These are phyloP conservation scores for Vigna hirtella DNA, from an alignment of 306 rosid genomes.

Conservation along the genomic window DNA sequence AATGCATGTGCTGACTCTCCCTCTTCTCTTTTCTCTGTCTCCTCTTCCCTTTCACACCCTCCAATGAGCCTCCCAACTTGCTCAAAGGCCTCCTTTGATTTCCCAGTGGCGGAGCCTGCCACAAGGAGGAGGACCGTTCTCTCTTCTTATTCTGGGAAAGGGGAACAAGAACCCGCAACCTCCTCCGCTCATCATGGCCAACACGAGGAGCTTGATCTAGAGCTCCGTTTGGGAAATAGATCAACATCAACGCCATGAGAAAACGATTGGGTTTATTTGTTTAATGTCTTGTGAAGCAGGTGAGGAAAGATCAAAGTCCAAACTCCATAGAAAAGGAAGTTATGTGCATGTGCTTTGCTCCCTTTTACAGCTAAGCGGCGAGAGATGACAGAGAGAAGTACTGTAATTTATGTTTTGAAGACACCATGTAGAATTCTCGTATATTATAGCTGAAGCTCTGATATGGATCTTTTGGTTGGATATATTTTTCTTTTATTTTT, in stretches of 20 bases:
- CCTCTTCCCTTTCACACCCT: constrained; percentile 39
- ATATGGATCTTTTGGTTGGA: not conserved
- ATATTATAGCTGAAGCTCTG: not conserved
- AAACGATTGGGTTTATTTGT: not conserved
- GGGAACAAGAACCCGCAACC: constrained; percentile 35
- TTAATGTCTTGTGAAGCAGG: not conserved
- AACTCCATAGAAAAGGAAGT: not conserved
- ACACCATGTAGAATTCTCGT: constrained; percentile 11
- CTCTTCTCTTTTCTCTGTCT: constrained; percentile 52
- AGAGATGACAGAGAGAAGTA: not conserved
- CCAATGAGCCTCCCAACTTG: constrained; percentile 21
- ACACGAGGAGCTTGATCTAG: constrained; percentile 74
- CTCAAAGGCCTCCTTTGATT: constrained; percentile 23
- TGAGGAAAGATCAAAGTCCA: not conserved
- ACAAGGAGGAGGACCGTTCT: not conserved
- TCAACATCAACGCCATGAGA: constrained; percentile 47
- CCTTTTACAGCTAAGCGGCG: not conserved
- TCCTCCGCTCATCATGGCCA: constrained; percentile 30
- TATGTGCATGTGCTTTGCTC: not conserved
- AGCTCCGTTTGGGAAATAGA: constrained; percentile 74
- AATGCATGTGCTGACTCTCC: constrained; percentile 52
- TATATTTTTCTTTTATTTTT: not conserved
- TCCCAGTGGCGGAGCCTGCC: constrained; percentile 13
- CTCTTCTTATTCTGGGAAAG: constrained; percentile 32
- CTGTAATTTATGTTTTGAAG: constrained; percentile 26